Base-by-base conservation (phyloP, 306 rosid species). In the Trichosanthes cucumerina region DNA sequence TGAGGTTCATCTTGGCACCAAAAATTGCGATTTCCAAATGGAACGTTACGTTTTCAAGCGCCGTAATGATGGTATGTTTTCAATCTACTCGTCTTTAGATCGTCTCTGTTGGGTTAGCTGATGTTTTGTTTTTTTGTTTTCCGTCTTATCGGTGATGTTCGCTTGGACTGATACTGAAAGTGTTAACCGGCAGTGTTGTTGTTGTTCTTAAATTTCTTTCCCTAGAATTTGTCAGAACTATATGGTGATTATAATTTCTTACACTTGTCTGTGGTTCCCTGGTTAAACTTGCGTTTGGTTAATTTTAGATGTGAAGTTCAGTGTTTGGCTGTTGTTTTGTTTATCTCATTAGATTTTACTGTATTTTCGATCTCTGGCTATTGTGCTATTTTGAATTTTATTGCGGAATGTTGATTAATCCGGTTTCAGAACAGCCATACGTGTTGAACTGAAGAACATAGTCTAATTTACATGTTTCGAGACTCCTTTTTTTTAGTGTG, bases 41-140 rank as follows among this genome's bases (percentile, higher is more conserved):
- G 98, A 90, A 16, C 87, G 98, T 1, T 94, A 92, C 73, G 92
- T 85, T 43, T 93, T 91, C 86, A 92, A 93, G 86, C 92, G 98
- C 79, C 93, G 98, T 9, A 88, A 85, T 13, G 98, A 94, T 16
- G 98, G 98, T 93, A n/a, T 57, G 60, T 26, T 49, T 5, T 8
- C 21, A 26, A 0, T 7, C 19, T 28, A 16, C 21, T 23, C 28
- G 2, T 38, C 59, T 59, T 10, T 38, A 33, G 4, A 39, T 58
- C 24, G 11, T 31, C 10, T 10, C 0, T 9, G 16, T 38, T 38
- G 0, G 26, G 71, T 34, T 34, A 9, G 21, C 16, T 24, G 2
- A 15, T 4, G 41, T 65, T 18, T n/a, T 66, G 46, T 65, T 16
- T 15, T 63, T 0, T 23, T 0, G 6, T 52, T 52, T 52, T n/a